Evolutionary conservation across 2,329 filamentous ascomycete species (phyloP).

Genomic region (Alternaria longipes): DNA sequence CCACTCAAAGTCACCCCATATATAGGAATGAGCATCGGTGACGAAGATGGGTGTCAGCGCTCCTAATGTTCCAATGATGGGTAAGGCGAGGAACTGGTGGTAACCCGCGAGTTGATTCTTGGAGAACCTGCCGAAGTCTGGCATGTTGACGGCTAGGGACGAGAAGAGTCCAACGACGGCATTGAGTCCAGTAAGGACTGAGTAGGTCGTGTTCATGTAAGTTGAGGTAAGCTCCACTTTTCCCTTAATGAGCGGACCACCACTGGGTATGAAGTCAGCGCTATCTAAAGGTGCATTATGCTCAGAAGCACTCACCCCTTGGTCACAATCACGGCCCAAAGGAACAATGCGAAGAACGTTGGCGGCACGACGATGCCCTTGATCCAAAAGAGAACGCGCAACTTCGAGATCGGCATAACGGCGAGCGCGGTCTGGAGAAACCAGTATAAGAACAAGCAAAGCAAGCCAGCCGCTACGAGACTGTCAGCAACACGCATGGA

Average conservation of each 20-base stretch:
- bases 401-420: slow-evolving; percentile 56
- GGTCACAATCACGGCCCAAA: slow-evolving; percentile 57
- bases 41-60: slow-evolving; percentile 60
- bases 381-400: slow-evolving; percentile 56
- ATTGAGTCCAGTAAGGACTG: slow-evolving; percentile 56
- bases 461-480: slow-evolving; percentile 55
- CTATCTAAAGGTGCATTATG: neutral
- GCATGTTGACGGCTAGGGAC: slow-evolving; percentile 56
- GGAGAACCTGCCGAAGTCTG: slow-evolving; percentile 56
- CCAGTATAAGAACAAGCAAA: slow-evolving; percentile 64
- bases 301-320: slow-evolving; percentile 37
- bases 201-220: slow-evolving; percentile 57
- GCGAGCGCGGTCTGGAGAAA: slow-evolving; percentile 57
- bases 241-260: slow-evolving; percentile 54
- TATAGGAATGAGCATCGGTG: slow-evolving; percentile 56
- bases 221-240: slow-evolving; percentile 47
- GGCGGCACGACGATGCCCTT: slow-evolving; percentile 57
- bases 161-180: slow-evolving; percentile 61
- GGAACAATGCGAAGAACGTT: slow-evolving; percentile 56
- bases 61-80: slow-evolving; percentile 58
- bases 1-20: slow-evolving; percentile 60
- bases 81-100: slow-evolving; percentile 59
- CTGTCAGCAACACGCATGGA: neutral
- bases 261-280: slow-evolving; percentile 20
- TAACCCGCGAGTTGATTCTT: slow-evolving; percentile 54